Percentiles rank a stretch among this genome's conserved stretches.
phyloP scores from a whole-genome alignment of 1,284 basidiomycete species.

The Trichosporon sp. region DNA sequence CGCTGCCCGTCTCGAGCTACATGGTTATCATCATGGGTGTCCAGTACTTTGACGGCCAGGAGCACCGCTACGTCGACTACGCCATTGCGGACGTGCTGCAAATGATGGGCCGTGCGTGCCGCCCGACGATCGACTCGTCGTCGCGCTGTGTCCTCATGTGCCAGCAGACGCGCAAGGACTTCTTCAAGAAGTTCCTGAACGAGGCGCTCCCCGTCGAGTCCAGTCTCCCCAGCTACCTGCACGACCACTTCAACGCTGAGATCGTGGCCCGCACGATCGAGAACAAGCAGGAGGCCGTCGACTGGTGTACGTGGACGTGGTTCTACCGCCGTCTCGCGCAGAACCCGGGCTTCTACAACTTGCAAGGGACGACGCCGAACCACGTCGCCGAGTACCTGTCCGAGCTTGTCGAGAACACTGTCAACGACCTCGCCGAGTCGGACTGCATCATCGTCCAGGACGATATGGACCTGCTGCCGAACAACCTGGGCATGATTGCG shows the following conservation, averaged over 20 bases:
- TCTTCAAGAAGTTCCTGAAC: constrained; percentile 96
- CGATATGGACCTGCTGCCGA: constrained; percentile 85
- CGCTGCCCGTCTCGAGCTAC: constrained; percentile 83
- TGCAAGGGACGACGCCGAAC: constrained; percentile 87
- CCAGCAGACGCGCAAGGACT: constrained; percentile 93
- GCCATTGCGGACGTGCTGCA: constrained; percentile 95
- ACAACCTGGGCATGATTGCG: constrained; percentile 95
- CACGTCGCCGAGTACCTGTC: constrained; percentile 92
- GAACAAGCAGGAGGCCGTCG: constrained; percentile 95
- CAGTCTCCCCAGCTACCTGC: constrained; percentile 77
- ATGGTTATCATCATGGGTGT: constrained; percentile 99
- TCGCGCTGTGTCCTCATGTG: constrained; percentile 94
- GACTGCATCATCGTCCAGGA: constrained; percentile 93
- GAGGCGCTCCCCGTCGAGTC: constrained; percentile 98
- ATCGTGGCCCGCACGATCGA: constrained; percentile 98
- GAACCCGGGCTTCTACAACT: constrained; percentile 81
- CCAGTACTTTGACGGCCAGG: constrained; percentile 90
- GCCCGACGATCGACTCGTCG: constrained; percentile 75
- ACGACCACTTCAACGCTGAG: constrained; percentile 98
- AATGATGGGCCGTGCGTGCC: constrained; percentile 96
- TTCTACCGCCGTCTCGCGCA: constrained; percentile 96
- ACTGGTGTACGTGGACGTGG: constrained; percentile 53
- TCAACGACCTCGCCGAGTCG: constrained; percentile 84
- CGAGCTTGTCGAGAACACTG: constrained; percentile 88
- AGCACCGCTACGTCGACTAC: constrained; percentile 96